Evolutionary conservation across 2,329 filamentous ascomycete genomes (phyloP).

Genomic region (Lachnellula occidentalis): DNA sequence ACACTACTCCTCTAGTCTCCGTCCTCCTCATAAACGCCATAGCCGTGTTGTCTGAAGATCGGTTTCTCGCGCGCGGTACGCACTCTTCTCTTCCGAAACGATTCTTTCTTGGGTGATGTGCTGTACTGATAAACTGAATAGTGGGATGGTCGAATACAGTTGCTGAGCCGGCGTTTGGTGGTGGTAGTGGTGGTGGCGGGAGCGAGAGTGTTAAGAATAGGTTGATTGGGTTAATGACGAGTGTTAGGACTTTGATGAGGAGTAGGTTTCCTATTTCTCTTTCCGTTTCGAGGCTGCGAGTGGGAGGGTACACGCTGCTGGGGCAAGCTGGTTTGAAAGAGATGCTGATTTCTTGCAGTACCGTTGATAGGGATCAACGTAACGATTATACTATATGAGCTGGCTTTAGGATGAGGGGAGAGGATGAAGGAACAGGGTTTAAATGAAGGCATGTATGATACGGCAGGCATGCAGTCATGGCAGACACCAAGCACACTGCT

Average conservation of each 20-base stretch:
- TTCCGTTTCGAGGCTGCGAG: background rate
- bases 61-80: conserved; percentile 76
- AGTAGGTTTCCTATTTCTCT: conserved; percentile 51
- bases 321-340: background rate
- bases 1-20: conserved; percentile 48
- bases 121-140: conserved; percentile 34
- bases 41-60: conserved; percentile 89
- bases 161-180: conserved; percentile 70
- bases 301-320: conserved; percentile 1
- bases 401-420: conserved; percentile 57
- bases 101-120: background rate
- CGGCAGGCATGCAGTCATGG: background rate
- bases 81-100: conserved; percentile 8
- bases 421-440: background rate
- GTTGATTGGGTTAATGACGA: conserved; percentile 83
- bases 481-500: background rate
- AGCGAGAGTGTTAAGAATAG: conserved; percentile 80
- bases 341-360: conserved; percentile 45
- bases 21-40: conserved; percentile 91
- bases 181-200: conserved; percentile 46
- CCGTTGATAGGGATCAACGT: conserved; percentile 80
- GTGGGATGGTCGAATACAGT: conserved; percentile 74
- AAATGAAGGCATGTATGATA: conserved; percentile 1
- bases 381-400: conserved; percentile 75
- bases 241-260: conserved; percentile 86